Conservation (phyloP, 2,329 filamentous ascomycete species). For the Exophiala sideris region DNA sequence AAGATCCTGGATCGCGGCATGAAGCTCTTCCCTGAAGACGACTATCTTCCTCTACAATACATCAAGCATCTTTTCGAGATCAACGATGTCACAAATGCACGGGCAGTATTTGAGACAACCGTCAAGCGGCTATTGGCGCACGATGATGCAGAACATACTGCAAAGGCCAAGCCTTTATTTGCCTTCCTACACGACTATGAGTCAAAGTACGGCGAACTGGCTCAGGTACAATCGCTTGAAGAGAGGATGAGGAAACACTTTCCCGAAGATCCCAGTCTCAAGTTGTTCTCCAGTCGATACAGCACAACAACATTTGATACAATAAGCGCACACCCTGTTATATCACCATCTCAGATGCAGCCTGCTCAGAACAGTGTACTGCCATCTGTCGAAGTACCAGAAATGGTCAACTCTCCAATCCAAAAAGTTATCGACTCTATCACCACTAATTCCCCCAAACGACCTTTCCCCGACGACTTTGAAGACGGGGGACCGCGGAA, state of each 20-base stretch:
- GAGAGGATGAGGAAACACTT: conserved; percentile 91
- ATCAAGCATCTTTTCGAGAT: conserved; percentile 89
- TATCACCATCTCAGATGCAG: conserved; percentile 77
- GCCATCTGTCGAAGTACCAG: conserved; percentile 23
- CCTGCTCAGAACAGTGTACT: conserved; percentile 55
- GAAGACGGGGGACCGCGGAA: conserved; percentile 80
- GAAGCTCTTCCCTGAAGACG: conserved; percentile 89
- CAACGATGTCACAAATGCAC: conserved; percentile 91
- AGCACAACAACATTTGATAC: conserved; percentile 74
- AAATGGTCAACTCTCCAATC: conserved; percentile 35
- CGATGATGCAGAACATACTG: conserved; percentile 65
- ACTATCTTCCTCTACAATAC: conserved; percentile 90
- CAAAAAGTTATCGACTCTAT: conserved; percentile 36
- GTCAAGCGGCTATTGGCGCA: conserved; percentile 71
- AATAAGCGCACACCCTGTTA: conserved; percentile 72
- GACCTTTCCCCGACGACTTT: conserved; percentile 67
- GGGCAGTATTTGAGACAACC: conserved; percentile 93
- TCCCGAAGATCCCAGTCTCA: conserved; percentile 75
- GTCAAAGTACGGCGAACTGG: conserved; percentile 86
- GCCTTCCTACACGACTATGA: conserved; percentile 94
- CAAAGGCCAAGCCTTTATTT: conserved; percentile 80
- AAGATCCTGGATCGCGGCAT: conserved; percentile 96
- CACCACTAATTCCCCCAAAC: conserved; percentile 47
- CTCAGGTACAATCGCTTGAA: conserved; percentile 86
- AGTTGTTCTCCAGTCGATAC: conserved; percentile 74